These are phyloP conservation scores for Chondrus crispus DNA, from an alignment of 23 red algal genomes.

Conservation along the genomic window DNA sequence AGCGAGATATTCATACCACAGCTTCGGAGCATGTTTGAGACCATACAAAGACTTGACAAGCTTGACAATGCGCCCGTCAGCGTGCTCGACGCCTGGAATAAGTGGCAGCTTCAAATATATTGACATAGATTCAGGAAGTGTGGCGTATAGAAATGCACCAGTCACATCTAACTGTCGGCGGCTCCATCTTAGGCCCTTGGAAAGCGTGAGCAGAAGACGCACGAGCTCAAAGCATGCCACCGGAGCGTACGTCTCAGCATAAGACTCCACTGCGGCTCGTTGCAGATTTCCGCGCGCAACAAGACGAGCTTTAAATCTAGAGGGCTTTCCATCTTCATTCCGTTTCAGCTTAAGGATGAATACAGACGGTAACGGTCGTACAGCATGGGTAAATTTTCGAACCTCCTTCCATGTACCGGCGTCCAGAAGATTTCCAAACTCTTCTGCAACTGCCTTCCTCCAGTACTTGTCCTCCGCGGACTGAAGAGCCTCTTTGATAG, in stretches of 20 bases:
- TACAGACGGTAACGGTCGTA: not conserved
- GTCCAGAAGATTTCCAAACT: not conserved
- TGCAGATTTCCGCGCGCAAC: not conserved
- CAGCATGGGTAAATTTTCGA: not conserved
- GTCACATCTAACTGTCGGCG: not conserved
- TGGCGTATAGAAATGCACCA: not conserved
- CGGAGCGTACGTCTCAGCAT: not conserved
- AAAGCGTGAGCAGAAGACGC: not conserved
- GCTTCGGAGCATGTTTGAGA: not conserved
- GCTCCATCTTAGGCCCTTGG: not conserved
- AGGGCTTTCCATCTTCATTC: not conserved
- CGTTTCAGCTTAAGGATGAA: constrained; percentile 11
- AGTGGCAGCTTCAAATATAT: not conserved
- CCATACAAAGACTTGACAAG: constrained; percentile 6
- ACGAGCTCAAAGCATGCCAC: not conserved
- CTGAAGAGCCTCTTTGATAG: not conserved
- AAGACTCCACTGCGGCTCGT: not conserved
- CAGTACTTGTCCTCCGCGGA: not conserved
- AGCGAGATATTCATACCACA: not conserved
- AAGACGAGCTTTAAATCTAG: constrained; percentile 31
- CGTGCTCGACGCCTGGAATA: not conserved
- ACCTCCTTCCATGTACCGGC: not conserved
- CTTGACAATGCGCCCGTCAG: not conserved
- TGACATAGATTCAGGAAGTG: not conserved
- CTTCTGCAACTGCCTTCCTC: not conserved